These are phyloP conservation scores for Singerocomus inundabilis DNA, from an alignment of 1,284 basidiomycete genomes.

Conservation along the genomic window DNA sequence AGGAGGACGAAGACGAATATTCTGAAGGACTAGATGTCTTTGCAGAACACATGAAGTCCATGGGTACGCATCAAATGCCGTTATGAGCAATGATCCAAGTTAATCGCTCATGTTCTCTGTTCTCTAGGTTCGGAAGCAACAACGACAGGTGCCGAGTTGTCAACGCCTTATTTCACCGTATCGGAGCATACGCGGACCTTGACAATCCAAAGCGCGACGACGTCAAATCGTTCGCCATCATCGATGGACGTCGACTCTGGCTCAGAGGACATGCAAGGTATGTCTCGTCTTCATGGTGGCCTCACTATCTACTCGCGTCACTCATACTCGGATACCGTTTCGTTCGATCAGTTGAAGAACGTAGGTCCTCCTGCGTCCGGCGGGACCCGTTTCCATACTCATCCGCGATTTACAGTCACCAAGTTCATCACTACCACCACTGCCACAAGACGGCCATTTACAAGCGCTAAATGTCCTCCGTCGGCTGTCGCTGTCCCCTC, in stretches of 20 bases:
- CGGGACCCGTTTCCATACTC: slow-evolving; percentile 5
- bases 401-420: slow-evolving; percentile 8
- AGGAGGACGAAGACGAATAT: slow-evolving; percentile 30
- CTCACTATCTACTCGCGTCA: neutral
- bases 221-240: slow-evolving; percentile 16
- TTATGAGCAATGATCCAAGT: neutral
- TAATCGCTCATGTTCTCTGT: neutral
- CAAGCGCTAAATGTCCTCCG: neutral
- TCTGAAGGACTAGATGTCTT: slow-evolving; percentile 20
- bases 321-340: slow-evolving; percentile 6
- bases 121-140: slow-evolving; percentile 11
- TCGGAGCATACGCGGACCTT: slow-evolving; percentile 29
- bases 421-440: neutral
- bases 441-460: neutral
- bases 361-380: slow-evolving; percentile 9
- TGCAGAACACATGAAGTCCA: slow-evolving; percentile 6
- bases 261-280: slow-evolving; percentile 19
- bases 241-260: slow-evolving; percentile 25
- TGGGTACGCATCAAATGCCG: slow-evolving; percentile 18
- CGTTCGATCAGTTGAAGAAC: slow-evolving; percentile 13
- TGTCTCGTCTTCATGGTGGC: neutral
- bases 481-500: slow-evolving; percentile 6
- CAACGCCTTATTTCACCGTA: slow-evolving; percentile 10
- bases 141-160: slow-evolving; percentile 17
- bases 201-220: slow-evolving; percentile 5